Evolutionary conservation across 805 yeast genomes (phyloP).

Genomic region (Brettanomyces anomalus): DNA sequence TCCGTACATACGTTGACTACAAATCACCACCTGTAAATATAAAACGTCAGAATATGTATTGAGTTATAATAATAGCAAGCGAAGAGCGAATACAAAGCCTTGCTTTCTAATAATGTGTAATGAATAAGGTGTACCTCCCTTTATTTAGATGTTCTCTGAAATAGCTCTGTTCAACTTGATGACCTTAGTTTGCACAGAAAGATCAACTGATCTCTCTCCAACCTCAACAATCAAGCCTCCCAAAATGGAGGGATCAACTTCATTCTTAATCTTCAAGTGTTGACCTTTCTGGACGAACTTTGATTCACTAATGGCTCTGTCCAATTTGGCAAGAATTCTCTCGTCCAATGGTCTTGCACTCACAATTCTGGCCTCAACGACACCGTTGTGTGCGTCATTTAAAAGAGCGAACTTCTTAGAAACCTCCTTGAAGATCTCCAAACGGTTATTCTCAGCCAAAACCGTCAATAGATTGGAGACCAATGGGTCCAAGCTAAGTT

Average conservation of each 20-base stretch:
- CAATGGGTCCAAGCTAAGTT: slow-evolving; percentile 51
- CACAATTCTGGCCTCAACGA: slow-evolving; percentile 88
- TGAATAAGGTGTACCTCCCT: too few species aligned
- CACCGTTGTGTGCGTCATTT: slow-evolving; percentile 83
- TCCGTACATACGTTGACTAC: too few species aligned
- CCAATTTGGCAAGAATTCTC: slow-evolving; percentile 68
- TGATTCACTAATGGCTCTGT: slow-evolving; percentile 69
- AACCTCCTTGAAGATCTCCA: slow-evolving; percentile 57
- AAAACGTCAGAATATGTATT: slow-evolving; percentile 1
- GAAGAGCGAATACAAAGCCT: not conserved
- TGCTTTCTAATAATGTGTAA: not conserved
- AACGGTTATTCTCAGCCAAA: slow-evolving; percentile 91
- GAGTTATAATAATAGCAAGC: not conserved
- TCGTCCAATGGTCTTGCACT: slow-evolving; percentile 80
- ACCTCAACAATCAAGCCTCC: slow-evolving; percentile 96
- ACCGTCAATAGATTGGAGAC: slow-evolving; percentile 75
- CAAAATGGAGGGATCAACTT: slow-evolving; percentile 79
- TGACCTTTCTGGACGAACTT: slow-evolving; percentile 77
- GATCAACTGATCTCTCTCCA: slow-evolving; percentile 94
- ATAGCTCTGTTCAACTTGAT: slow-evolving; percentile 83
- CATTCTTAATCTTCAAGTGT: slow-evolving; percentile 75
- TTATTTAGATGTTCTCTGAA: slow-evolving; percentile 67
- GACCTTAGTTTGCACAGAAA: slow-evolving; percentile 77
- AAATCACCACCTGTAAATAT: not conserved
- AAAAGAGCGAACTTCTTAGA: slow-evolving; percentile 65